Evolutionary conservation across 352 stramenopile species (phyloP), one percentile per base, ranked within the genome.

Genomic region (Thalassiosira hispida): DNA sequence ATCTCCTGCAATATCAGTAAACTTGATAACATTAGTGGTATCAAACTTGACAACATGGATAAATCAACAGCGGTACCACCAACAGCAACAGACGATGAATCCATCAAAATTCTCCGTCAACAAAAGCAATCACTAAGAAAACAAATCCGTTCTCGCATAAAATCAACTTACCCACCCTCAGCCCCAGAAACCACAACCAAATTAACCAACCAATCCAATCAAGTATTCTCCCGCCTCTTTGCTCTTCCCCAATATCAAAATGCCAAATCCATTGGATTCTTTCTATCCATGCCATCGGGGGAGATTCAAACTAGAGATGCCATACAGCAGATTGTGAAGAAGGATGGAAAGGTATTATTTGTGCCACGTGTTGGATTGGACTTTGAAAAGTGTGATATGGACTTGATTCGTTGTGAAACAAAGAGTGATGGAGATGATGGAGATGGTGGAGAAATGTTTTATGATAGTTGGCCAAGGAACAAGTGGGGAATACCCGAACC

Each of bases 401-500:
- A 94, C 68, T 75, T 94, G 35, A 38, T 92, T 16, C 68, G 80
- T 70, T 88, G 87, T 42, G 38, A 77, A 40, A 25, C 7, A 11
- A 53, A 20, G 38, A 27, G 20, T 67, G 12, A 20, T 61, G 22
- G 9, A 18, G 53, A 4, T 59, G 73, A 73, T 62, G 40, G 29
- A 57, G 9, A 35, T 0, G 38, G 52, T 31, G 16, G 23, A 25
- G 18, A 33, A 11, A 61, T 73, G 12, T 92, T 94, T 75, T 87
- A 94, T 56, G 67, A 90, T 27, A 47, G 35, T 18, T 94, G 86
- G 87, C 90, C 90, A 7, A 81, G 59, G 47, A 94, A 94, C 60
- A 94, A 92, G 65, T 94, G 90, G 90, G 66, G 78, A 14, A 94
- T 94, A 52, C 90, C 90, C 1, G 90, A 94, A 72, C 90, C 90